phyloP scores from a whole-genome alignment of 176 grass and related monocot genomes.

The Ampelocalamus luodianensis region DNA sequence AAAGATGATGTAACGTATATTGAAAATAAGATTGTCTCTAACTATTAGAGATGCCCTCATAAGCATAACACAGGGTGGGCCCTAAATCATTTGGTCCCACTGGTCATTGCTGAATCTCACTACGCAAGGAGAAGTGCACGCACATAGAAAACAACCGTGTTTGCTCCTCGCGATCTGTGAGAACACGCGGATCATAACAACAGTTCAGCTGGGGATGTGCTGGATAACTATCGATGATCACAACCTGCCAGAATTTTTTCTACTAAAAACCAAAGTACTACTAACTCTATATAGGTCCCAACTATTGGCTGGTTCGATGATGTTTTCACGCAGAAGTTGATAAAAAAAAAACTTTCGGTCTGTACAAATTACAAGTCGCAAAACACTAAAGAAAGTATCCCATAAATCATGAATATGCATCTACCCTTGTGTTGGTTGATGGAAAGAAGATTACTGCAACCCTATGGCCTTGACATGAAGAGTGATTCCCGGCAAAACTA shows the following conservation, averaged over 20 bases:
- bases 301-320: neutral
- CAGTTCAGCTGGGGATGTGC: neutral
- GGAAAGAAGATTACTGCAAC: constrained; percentile 6
- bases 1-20: too few species aligned
- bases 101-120: too few species aligned
- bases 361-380: too few species aligned
- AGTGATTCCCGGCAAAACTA: constrained; percentile 16
- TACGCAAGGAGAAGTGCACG: too few species aligned
- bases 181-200: neutral
- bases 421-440: constrained; percentile 50
- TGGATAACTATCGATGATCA: neutral
- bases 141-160: neutral
- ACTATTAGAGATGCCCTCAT: too few species aligned
- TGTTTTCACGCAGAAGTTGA: neutral
- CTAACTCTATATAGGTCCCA: neutral
- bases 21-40: too few species aligned
- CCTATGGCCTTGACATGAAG: constrained; percentile 15
- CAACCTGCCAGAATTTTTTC: neutral
- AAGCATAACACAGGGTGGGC: too few species aligned
- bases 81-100: too few species aligned
- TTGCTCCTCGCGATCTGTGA: neutral
- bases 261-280: neutral
- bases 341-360: too few species aligned
- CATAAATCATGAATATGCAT: constrained; percentile 24
- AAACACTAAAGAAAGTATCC: constrained; percentile 1